Base-by-base conservation (phyloP, 2,329 filamentous ascomycete species). In the Aureobasidium subglaciale region DNA sequence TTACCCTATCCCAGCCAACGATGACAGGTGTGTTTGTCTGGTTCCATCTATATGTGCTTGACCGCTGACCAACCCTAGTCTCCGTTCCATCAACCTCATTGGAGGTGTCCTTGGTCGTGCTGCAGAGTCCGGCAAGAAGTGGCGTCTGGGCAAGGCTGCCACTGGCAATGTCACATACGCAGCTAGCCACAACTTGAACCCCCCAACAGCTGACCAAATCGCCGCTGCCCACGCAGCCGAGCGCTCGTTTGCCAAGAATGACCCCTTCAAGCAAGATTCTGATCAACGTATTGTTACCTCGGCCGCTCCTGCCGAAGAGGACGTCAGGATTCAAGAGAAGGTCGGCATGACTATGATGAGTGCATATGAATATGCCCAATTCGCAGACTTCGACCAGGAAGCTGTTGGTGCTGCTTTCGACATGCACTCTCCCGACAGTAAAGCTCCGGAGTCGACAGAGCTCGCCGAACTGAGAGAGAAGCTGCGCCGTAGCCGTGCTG, bases 1-100 rank as follows among this genome's bases (percentile, higher is more conserved):
- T 4, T 99, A 99, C 68, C 88, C 88, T 13, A 96, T 99, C 63
- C 93, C 93, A 2, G 90, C 90, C 49, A 99, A 99, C 70, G 93
- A 99, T 68, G 93, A 99, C 78, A 90, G 86, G 86, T 89, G 42
- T 27, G 29, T 32, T 13, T 18, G 5, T 5, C 8, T 32, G 30
- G 3, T 43, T 18, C 25, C 16, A 16, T 20, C 15, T 18, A 4
- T 8, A 16, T 15, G 8, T 50, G 15, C 22, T 9, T 22, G 22
- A 29, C 34, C 7, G 13, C 53, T 53, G 27, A 56, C 38, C 35
- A 11, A 4, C 16, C 1, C 56, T 58, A 95, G 90, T 81, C 72
- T 96, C 62, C 86, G 93, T 59, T 85, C 86, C 61, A 81, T 90
- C 48, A 83, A 86, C 63, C 79, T 96, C 59, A 88, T 99, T 63